These are phyloP conservation scores for Galeopsis tetrahit DNA, from an alignment of 257 asterid genomes.

Conservation along the genomic window DNA sequence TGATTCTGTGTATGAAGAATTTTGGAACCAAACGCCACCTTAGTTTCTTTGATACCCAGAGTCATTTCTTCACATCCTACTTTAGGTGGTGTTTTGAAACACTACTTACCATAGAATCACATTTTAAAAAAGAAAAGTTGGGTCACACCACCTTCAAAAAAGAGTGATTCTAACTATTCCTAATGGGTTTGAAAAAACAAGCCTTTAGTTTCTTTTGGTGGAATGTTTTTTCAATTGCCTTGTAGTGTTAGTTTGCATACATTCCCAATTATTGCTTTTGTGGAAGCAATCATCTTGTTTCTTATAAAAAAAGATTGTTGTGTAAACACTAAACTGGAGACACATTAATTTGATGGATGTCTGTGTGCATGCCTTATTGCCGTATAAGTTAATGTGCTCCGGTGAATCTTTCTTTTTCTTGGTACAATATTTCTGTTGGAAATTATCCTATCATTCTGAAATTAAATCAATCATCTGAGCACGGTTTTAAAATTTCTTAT, in stretches of 20 bases:
- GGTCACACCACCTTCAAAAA: too few relatives aligned
- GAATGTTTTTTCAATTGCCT: neutral
- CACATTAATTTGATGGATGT: neutral
- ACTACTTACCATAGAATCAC: too few relatives aligned
- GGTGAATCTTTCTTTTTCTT: neutral
- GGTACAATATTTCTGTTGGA: neutral
- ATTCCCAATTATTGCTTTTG: neutral
- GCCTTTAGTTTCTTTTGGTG: too few relatives aligned
- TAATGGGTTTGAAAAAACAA: too few relatives aligned
- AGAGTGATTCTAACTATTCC: too few relatives aligned
- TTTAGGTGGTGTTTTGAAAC: too few relatives aligned
- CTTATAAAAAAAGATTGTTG: too few relatives aligned
- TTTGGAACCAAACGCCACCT: too few relatives aligned
- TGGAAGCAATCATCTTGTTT: neutral
- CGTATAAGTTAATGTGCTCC: conserved; percentile 5
- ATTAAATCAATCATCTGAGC: neutral
- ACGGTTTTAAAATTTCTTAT: neutral
- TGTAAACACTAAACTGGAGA: neutral
- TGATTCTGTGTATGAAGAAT: neutral
- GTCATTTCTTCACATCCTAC: too few relatives aligned
- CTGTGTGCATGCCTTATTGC: neutral
- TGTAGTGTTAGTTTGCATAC: neutral
- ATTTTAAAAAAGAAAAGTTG: too few relatives aligned
- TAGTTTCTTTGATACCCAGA: too few relatives aligned
- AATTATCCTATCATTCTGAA: neutral